Conservation (phyloP, 371 early-diverging fungal genomes). For the Rhizopus arrhizus region DNA sequence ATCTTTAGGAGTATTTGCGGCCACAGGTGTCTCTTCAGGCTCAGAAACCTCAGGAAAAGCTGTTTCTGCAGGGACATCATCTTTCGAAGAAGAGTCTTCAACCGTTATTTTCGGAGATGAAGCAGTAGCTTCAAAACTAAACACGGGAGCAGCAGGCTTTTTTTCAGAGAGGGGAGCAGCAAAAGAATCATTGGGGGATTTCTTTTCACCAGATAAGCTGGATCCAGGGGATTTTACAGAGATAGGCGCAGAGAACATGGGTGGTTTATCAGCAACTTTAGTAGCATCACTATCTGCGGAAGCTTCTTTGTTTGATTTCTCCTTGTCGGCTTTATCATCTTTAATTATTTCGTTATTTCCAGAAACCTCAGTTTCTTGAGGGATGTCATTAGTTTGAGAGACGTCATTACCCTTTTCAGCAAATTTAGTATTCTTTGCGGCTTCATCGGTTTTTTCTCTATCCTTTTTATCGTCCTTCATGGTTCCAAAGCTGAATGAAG, state of each 20-base stretch:
- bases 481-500: not conserved
- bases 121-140: too few species aligned
- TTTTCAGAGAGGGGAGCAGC: too few species aligned
- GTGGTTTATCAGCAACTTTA: not conserved
- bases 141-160: too few species aligned
- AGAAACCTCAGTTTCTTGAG: not conserved
- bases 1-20: not conserved
- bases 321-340: not conserved
- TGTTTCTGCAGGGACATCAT: not conserved
- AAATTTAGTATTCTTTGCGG: not conserved
- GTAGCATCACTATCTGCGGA: not conserved
- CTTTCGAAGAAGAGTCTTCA: not conserved
- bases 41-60: not conserved
- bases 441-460: not conserved
- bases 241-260: not conserved
- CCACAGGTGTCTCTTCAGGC: not conserved
- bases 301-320: not conserved
- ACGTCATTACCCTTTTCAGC: too few species aligned
- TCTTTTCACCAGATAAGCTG: not conserved
- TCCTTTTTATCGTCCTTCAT: not conserved
- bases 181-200: not conserved
- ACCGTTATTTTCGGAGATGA: not conserved
- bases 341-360: not conserved
- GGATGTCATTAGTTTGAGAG: too few species aligned
- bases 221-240: not conserved